Percentiles rank a stretch among this genome's conserved stretches.
Conservation (phyloP, 805 yeast genomes). For the Saturnispora sekii region DNA sequence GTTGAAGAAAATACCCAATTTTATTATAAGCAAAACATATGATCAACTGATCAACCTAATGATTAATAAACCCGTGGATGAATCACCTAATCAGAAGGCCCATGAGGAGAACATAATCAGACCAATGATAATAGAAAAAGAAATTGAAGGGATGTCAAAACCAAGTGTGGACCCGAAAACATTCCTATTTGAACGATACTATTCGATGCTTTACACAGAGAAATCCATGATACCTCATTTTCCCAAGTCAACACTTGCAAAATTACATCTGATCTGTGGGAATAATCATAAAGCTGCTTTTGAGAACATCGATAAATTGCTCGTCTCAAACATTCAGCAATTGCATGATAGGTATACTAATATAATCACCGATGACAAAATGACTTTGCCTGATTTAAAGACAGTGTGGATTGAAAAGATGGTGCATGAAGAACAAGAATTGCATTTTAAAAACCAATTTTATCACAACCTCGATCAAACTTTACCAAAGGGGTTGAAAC, state of each 20-base stretch:
- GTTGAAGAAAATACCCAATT: neutral
- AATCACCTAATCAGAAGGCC: too few relatives aligned
- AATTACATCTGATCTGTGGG: conserved; percentile 21
- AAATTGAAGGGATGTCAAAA: too few relatives aligned
- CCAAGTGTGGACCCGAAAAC: conserved; percentile 16
- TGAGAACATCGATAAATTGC: conserved; percentile 12
- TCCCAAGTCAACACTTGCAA: conserved; percentile 24
- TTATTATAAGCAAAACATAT: conserved; percentile 1
- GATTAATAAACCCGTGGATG: too few relatives aligned
- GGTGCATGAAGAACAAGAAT: neutral
- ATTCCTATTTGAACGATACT: conserved; percentile 22
- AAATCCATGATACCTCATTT: conserved; percentile 23
- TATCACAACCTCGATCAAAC: neutral
- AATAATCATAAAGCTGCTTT: conserved; percentile 17
- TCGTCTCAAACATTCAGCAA: conserved; percentile 15
- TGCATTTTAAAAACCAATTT: conserved; percentile 8
- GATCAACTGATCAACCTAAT: neutral
- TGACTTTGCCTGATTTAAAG: neutral
- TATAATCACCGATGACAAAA: neutral
- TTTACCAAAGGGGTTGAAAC: neutral
- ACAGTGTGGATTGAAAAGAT: neutral
- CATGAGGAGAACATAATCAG: too few relatives aligned
- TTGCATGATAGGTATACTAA: conserved; percentile 3
- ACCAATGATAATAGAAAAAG: too few relatives aligned
- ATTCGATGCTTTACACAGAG: conserved; percentile 19